Base-by-base conservation (phyloP, 805 yeast species). In the Candida insectorum region DNA sequence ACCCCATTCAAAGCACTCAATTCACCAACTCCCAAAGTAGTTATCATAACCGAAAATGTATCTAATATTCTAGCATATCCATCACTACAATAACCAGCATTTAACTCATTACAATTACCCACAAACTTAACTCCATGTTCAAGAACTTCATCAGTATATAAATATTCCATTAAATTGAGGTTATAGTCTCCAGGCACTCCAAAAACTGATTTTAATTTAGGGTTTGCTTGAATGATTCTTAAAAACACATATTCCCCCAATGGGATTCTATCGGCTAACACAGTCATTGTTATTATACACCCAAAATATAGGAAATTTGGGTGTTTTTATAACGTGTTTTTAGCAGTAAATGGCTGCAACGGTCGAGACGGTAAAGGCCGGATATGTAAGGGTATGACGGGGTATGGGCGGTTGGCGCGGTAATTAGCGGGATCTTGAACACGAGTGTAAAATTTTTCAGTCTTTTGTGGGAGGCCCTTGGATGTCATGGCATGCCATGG, bases 1-100 rank as follows among this genome's bases (percentile, higher is more conserved):
- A 85, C 63, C 30, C 94, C 95, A 58, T 86, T 86, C 41, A 86
- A 51, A 2, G 95, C 94, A 38, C 87, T 77, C 41, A 86, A 69
- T 55, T 87, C 96, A 37, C 96, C 96, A 12, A 87, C 96, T 31
- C 96, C 96, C 57, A 70, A 85, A 4, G 96, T 87, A 33, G 89
- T 79, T 32, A 70, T 59, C 43, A 70, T 56, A 14, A 79, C 87
- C 33, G 87, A 85, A 39, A 62, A 45, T 4, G 69, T 64, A 5
- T 84, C 72, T n/a, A 75, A 71, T 30, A 70, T 65, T 18, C 79
- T 69, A 13, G 93, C 77, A 50, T 85, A 89, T 4, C 96, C 97
- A 56, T 89, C 96, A 6, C 91, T 89, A 5, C 93, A 79, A 54
- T 89, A 88, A 6, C 94, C 93, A 3, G 93, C 81, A 52, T 88